A percentile compares a stretch with the other conserved stretches of the same genome.
phyloP scores from a whole-genome alignment of 176 grass and related monocot genomes.

The Aegilops sharonensis region DNA sequence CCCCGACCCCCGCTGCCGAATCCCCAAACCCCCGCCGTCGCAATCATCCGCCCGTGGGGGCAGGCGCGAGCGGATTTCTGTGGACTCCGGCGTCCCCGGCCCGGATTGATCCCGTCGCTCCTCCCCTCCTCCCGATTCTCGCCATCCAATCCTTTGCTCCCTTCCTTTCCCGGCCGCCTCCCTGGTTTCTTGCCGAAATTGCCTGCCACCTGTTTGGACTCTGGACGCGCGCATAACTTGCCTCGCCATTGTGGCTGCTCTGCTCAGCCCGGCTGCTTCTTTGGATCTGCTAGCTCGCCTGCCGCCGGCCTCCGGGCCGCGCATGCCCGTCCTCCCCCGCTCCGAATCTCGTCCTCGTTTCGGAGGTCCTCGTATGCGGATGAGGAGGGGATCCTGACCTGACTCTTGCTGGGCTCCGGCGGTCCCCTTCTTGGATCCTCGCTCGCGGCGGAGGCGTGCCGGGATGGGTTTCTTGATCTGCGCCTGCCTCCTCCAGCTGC shows the following conservation, averaged over 20 bases:
- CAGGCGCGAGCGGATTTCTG: neutral
- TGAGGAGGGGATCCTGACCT: constrained; percentile 16
- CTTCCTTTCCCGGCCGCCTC: neutral
- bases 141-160: neutral
- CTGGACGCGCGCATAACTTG: neutral
- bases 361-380: neutral
- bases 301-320: neutral
- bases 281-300: neutral
- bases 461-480: constrained; percentile 23
- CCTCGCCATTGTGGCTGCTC: constrained; percentile 11
- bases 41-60: neutral
- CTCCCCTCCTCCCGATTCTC: neutral
- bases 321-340: neutral
- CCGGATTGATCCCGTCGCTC: neutral
- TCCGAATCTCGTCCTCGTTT: neutral
- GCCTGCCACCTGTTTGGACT: neutral
- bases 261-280: neutral
- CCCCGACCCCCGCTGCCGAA: neutral
- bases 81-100: neutral
- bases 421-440: neutral
- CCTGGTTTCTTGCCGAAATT: neutral
- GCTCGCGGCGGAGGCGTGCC: neutral
- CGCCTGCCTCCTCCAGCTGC: constrained; percentile 22
- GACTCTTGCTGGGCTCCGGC: neutral
- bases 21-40: constrained; percentile 11